phyloP scores from a whole-genome alignment of 805 yeast species.

The Hanseniaspora osmophila region DNA sequence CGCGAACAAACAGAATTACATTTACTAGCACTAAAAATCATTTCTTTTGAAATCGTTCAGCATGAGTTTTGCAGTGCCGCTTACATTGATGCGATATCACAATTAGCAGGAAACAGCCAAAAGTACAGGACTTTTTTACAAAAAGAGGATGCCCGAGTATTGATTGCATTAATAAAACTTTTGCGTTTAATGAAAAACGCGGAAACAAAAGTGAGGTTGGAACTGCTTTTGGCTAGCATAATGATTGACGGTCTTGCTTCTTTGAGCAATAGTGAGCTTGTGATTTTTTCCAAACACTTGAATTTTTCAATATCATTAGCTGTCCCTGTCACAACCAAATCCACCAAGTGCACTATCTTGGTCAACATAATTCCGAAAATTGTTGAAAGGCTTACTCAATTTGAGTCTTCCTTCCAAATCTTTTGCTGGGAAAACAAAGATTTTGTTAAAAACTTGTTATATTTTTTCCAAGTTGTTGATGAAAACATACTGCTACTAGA shows the following conservation, averaged over 20 bases:
- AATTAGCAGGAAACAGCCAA: too few species aligned
- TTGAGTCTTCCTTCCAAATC: background rate
- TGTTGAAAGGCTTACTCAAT: background rate
- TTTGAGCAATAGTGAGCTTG: background rate
- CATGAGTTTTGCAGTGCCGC: too few species aligned
- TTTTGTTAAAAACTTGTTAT: background rate
- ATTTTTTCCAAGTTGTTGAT: background rate
- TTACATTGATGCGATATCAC: too few species aligned
- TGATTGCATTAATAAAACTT: background rate
- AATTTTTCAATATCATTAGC: background rate
- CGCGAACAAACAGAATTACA: background rate
- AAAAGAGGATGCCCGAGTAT: background rate
- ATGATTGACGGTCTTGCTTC: background rate
- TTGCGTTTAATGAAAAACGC: background rate
- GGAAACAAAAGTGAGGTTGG: background rate
- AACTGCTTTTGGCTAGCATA: background rate
- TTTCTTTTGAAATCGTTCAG: too few species aligned
- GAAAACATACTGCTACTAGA: background rate
- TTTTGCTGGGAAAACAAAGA: background rate
- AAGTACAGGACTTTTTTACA: background rate
- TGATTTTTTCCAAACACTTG: background rate
- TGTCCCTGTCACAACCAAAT: background rate
- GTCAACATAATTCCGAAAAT: background rate
- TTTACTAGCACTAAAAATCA: background rate
- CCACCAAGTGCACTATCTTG: background rate